Evolutionary conservation across 768 basidiomycete genomes (phyloP).

Genomic region (Leccinum obscurum): DNA sequence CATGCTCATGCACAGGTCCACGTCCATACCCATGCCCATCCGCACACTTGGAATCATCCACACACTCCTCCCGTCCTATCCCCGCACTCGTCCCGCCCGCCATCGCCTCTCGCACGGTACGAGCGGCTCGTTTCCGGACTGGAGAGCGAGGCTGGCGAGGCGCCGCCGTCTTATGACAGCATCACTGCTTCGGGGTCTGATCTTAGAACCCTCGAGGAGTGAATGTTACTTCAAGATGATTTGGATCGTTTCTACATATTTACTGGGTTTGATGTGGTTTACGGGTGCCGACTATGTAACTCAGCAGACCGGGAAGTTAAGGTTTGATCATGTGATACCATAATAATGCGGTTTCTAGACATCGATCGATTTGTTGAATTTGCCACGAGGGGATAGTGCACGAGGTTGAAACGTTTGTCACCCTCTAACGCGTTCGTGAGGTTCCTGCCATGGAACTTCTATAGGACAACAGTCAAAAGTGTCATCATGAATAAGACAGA

Average conservation of each 20-base stretch:
- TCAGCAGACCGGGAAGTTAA: no score
- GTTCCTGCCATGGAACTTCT: slow-evolving; percentile 81
- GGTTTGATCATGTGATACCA: not conserved
- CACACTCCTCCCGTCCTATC: not conserved
- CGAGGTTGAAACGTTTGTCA: slow-evolving; percentile 9
- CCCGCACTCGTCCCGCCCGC: slow-evolving; percentile 15
- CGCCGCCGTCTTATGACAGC: slow-evolving; percentile 60
- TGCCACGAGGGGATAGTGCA: not conserved
- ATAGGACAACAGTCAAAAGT: not conserved
- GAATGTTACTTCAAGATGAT: not conserved
- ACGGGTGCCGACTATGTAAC: not conserved
- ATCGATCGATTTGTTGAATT: not conserved
- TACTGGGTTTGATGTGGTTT: not conserved
- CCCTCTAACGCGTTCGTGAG: slow-evolving; percentile 65
- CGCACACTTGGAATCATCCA: not conserved
- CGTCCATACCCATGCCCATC: not conserved
- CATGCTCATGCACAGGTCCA: not conserved
- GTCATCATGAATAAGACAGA: not conserved
- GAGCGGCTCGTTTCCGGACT: slow-evolving; percentile 87
- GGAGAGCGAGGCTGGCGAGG: slow-evolving; percentile 80
- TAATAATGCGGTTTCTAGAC: not conserved
- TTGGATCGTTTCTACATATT: not conserved
- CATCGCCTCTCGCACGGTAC: slow-evolving; percentile 48
- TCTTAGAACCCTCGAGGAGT: not conserved
- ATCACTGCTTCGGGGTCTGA: slow-evolving; percentile 5